Conservation (phyloP, 2,329 filamentous ascomycete genomes). For the Colletotrichum spinosum region DNA sequence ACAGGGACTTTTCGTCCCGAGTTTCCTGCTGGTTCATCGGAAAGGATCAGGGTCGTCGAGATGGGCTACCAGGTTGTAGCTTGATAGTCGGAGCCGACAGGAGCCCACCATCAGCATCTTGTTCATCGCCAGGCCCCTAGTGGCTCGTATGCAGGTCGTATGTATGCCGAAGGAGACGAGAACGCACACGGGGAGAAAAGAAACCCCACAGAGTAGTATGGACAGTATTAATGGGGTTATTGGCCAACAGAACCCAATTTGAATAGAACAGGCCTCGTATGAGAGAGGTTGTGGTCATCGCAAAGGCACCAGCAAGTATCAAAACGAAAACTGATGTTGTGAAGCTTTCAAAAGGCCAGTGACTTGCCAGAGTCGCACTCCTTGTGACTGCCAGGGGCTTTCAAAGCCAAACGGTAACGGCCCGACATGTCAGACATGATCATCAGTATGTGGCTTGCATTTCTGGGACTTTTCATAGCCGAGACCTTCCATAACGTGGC, state of each 20-base stretch:
- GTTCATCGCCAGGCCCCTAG: neutral
- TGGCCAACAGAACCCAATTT: neutral
- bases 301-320: no score
- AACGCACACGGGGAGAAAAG: slow-evolving; percentile 27
- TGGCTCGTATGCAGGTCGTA: slow-evolving; percentile 8
- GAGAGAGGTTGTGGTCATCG: neutral
- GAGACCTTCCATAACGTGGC: neutral
- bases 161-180: neutral
- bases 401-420: no score
- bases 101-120: neutral
- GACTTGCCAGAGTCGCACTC: no score
- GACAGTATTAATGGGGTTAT: neutral
- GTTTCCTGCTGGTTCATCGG: neutral
- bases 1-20: neutral
- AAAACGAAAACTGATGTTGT: no score
- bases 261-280: neutral
- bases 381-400: no score
- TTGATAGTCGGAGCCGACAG: slow-evolving; percentile 1
- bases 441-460: no score
- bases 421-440: no score
- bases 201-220: slow-evolving; percentile 2
- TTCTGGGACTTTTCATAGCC: no score
- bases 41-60: slow-evolving; percentile 1
- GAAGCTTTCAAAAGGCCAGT: no score
- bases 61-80: neutral